Evolutionary conservation across 768 basidiomycete genomes (phyloP), one percentile per base, ranked within the genome.

Genomic region (Scleroderma citrinum): DNA sequence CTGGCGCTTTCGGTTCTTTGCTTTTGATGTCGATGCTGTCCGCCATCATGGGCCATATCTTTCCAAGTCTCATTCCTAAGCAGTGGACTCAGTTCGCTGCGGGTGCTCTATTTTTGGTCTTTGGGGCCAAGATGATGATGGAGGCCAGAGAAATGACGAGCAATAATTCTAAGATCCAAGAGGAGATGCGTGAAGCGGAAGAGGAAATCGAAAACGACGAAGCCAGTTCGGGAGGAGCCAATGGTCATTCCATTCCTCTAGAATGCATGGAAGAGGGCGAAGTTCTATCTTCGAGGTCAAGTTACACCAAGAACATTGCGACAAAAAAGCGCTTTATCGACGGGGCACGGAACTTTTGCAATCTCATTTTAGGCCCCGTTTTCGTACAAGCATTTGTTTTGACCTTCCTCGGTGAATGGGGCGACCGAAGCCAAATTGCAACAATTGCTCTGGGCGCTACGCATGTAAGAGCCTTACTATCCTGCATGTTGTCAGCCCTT

Each of bases 331-430:
- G 54, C 50, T 16, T 76, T 38, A 58, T 60, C 16, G 86, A 94
- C 17, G 85, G 92, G 8, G 71, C 80, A 5, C 77, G 91, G 57
- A 94, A 94, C 63, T 84, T 92, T 59, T 86, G 81, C 64, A 84
- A 82, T 59, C 70, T 93, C 16, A 67, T 94, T 56, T 69, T 97
- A 17, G 92, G 90, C 1, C 95, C 95, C 1, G 91, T 96, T 2
- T 95, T 97, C 61, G 92, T 93, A 2, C 93, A 99, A 67, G 82
- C 92, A 0, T 97, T 99, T 60, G 72, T 95, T 29, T 74, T 99
- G 51, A 98, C 95, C 0, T 97, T 97, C 69, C 74, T 99, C n/a
- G 96, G 94, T 10, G 96, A 99, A 69, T 98, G 96, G 96, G 95
- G 96, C 1, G 96, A 98, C 69, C 72, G 95, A 46, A 95, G 92